Conservation (phyloP, 1,284 basidiomycete genomes). For the Cutaneotrichosporon sp. region DNA sequence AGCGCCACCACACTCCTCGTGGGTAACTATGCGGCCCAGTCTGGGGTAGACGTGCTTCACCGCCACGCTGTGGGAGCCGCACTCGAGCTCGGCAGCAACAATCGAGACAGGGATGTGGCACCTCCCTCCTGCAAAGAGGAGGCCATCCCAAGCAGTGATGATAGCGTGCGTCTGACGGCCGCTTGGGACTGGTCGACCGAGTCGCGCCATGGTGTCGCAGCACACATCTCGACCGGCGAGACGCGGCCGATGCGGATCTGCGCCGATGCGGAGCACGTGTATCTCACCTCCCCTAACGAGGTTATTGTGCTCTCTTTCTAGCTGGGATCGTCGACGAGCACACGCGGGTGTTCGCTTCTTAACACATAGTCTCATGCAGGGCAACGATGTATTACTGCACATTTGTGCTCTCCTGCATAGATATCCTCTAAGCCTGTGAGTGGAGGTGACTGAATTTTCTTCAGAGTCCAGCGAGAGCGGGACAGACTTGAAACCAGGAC, state of each 20-base stretch:
- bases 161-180: neutral
- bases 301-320: neutral
- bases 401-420: too few species aligned
- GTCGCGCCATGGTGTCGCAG: neutral
- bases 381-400: too few species aligned
- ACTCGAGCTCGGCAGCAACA: neutral
- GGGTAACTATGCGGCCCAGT: neutral
- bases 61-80: neutral
- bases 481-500: too few species aligned
- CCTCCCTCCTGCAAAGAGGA: too few species aligned
- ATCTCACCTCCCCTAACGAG: neutral
- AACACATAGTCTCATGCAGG: too few species aligned
- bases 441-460: too few species aligned
- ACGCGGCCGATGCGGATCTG: too few species aligned
- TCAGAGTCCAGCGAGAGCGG: too few species aligned
- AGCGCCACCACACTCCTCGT: neutral
- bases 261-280: slow-evolving; percentile 1
- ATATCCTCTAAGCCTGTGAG: too few species aligned
- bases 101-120: too few species aligned
- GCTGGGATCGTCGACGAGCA: neutral
- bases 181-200: neutral
- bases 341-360: neutral
- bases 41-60: neutral
- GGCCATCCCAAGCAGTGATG: neutral
- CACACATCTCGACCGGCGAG: neutral